Evolutionary conservation across 768 basidiomycete genomes (phyloP).

Genomic region (Phaffia australis): DNA sequence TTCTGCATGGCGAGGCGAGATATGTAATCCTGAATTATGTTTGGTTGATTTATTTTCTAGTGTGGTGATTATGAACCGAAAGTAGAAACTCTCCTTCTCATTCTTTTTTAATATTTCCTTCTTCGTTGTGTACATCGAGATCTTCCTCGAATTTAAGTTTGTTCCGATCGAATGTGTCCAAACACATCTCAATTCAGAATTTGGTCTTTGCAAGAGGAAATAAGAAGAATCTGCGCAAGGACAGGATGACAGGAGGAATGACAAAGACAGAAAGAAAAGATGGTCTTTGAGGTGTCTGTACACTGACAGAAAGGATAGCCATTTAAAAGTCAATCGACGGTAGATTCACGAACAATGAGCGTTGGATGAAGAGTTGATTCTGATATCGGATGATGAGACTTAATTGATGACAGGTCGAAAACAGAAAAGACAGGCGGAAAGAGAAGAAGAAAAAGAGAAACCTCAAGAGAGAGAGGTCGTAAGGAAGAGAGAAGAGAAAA

Average conservation of each 20-base stretch:
- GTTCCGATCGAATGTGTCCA: background rate
- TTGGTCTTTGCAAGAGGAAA: background rate
- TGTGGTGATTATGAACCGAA: too few species aligned
- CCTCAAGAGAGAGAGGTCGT: background rate
- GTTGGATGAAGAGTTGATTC: too few species aligned
- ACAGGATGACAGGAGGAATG: background rate
- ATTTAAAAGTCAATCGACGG: background rate
- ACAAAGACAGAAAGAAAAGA: too few species aligned
- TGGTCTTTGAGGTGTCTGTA: too few species aligned
- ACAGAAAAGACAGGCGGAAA: background rate
- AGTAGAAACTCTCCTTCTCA: too few species aligned
- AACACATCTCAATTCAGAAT: background rate
- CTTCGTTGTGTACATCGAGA: background rate
- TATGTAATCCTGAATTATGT: too few species aligned
- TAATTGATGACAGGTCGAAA: background rate
- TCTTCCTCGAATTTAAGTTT: too few species aligned
- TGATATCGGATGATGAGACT: too few species aligned
- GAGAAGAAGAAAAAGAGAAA: background rate
- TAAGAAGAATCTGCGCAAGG: background rate
- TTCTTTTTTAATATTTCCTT: too few species aligned
- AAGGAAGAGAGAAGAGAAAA: constrained; percentile 2
- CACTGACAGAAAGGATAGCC: background rate
- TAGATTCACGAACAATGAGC: background rate
- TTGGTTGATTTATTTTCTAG: too few species aligned
- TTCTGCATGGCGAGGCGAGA: too few species aligned